Conservation (phyloP, 495 filamentous ascomycete species). For the Tuber brumale region DNA sequence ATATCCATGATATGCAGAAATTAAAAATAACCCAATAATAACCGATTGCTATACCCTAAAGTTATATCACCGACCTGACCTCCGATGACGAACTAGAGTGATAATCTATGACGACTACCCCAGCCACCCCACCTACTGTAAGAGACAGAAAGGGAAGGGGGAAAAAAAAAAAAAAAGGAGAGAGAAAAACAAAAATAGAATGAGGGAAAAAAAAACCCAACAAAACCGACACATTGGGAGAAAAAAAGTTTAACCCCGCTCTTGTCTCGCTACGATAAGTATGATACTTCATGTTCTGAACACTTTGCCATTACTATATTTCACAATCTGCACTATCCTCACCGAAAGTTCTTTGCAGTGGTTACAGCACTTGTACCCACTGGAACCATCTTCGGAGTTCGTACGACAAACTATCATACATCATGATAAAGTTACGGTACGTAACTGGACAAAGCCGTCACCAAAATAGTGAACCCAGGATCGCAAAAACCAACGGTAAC, state of each 20-base stretch:
- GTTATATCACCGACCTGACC: background rate
- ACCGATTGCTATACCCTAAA: background rate
- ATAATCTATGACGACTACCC: background rate
- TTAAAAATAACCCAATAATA: background rate
- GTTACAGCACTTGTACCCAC: background rate
- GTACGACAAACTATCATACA: background rate
- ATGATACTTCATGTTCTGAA: background rate
- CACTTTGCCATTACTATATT: background rate
- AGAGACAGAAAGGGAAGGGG: background rate
- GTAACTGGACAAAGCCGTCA: background rate
- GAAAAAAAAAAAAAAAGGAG: background rate
- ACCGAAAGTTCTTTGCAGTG: background rate
- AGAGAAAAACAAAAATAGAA: background rate
- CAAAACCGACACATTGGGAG: background rate
- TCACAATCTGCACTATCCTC: background rate
- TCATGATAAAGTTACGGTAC: too few species aligned
- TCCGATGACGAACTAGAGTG: background rate
- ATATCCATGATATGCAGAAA: background rate
- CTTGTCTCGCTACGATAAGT: background rate
- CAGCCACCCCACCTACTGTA: too few species aligned
- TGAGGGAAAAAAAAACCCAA: background rate
- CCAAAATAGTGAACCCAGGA: background rate
- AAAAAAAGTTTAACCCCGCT: background rate
- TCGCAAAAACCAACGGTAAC: background rate
- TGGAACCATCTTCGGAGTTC: background rate